phyloP scores from a whole-genome alignment of 768 basidiomycete genomes.

The Lactarius quietus region DNA sequence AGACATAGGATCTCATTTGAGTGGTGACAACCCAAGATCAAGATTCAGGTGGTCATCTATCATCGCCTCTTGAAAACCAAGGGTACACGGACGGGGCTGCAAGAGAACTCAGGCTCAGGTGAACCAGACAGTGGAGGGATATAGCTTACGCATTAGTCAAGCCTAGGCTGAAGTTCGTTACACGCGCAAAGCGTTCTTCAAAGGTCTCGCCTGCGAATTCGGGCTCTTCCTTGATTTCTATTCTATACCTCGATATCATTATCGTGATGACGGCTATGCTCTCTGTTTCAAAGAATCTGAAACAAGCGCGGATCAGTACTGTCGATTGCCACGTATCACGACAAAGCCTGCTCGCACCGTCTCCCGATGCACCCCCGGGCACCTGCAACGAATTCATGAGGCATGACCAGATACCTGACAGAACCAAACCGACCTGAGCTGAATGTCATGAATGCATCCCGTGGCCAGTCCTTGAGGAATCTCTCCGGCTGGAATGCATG shows the following conservation, averaged over 20 bases:
- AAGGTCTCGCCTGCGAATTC: slow-evolving; percentile 44
- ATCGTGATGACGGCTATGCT: slow-evolving; percentile 45
- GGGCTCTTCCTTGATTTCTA: slow-evolving; percentile 48
- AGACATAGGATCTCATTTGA: not conserved
- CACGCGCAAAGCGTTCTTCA: slow-evolving; percentile 38
- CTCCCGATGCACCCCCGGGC: slow-evolving; percentile 28
- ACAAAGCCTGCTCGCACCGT: slow-evolving; percentile 12
- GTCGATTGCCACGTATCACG: not conserved
- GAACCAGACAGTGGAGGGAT: not conserved
- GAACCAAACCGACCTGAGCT: slow-evolving; percentile 20
- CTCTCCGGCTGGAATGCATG: slow-evolving; percentile 41
- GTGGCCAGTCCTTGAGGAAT: slow-evolving; percentile 35
- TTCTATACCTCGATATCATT: slow-evolving; percentile 43
- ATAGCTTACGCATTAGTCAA: not conserved
- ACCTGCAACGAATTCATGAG: slow-evolving; percentile 8
- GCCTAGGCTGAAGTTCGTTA: not conserved
- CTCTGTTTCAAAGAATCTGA: slow-evolving; percentile 49
- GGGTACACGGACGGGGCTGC: slow-evolving; percentile 24
- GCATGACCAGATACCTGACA: not conserved
- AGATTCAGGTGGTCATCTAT: not conserved
- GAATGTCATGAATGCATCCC: slow-evolving; percentile 36
- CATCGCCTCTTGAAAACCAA: slow-evolving; percentile 25
- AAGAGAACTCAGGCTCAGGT: not conserved
- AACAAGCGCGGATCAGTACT: not conserved
- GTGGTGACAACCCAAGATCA: not conserved